Conservation (phyloP, 306 rosid species). For the Corylus americana region DNA sequence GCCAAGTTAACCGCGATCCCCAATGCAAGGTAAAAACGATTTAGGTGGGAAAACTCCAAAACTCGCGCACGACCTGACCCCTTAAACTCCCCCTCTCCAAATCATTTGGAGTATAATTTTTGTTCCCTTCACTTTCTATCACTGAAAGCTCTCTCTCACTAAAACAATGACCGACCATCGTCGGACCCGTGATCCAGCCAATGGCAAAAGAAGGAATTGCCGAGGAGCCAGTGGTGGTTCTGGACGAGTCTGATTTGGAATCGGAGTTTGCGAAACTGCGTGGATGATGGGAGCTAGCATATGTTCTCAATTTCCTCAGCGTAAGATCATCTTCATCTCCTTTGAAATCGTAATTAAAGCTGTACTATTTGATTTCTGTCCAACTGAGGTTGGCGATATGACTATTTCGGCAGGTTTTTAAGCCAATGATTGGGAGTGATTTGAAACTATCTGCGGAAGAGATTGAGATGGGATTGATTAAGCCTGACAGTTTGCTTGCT, state of each 20-base stretch:
- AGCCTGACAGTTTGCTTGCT: conserved; percentile 56
- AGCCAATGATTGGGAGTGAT: conserved; percentile 56
- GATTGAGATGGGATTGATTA: conserved; percentile 68
- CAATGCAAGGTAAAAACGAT: conserved; percentile 10
- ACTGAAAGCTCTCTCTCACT: not conserved
- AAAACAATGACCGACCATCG: no score
- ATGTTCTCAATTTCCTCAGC: conserved; percentile 68
- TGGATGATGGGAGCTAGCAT: conserved; percentile 83
- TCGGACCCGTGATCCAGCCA: conserved; percentile 14
- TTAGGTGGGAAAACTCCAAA: conserved; percentile 62
- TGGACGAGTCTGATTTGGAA: conserved; percentile 21
- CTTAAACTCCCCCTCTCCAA: not conserved
- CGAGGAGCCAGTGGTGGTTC: conserved; percentile 25
- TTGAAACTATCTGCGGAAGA: conserved; percentile 69
- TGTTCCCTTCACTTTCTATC: not conserved
- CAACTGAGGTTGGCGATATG: not conserved
- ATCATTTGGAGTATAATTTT: not conserved
- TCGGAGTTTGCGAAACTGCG: conserved; percentile 58
- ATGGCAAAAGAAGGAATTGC: conserved; percentile 30
- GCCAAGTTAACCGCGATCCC: conserved; percentile 3
- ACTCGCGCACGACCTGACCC: not conserved
- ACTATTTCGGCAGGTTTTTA: conserved; percentile 56
- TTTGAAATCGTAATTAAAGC: not conserved
- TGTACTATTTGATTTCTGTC: no score
- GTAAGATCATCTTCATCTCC: conserved; percentile 42